Conservation (phyloP, 371 early-diverging fungal genomes). For the Apophysomyces ossiformis region DNA sequence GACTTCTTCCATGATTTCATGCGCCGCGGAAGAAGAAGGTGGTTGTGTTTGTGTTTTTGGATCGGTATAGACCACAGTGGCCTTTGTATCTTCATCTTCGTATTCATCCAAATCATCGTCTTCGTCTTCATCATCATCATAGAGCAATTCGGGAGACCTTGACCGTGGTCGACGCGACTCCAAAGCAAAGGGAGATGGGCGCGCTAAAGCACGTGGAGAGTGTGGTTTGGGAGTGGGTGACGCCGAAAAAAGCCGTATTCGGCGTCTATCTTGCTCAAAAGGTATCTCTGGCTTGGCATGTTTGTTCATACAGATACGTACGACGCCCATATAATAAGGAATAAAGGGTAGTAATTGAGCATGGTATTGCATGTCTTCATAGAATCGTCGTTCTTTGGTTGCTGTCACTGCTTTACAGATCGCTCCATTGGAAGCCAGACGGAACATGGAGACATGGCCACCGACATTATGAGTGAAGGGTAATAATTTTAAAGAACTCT, state of each 20-base stretch:
- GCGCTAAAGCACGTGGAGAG: constrained; percentile 16
- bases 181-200: background rate
- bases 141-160: constrained; percentile 4
- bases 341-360: constrained; percentile 37
- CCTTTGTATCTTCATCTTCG: constrained; percentile 4
- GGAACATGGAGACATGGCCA: constrained; percentile 48
- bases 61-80: constrained; percentile 3
- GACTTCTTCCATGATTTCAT: constrained; percentile 4
- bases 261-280: constrained; percentile 20
- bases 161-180: constrained; percentile 6
- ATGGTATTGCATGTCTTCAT: constrained; percentile 31
- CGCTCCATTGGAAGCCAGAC: constrained; percentile 36
- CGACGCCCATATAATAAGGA: constrained; percentile 39
- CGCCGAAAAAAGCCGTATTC: constrained; percentile 12
- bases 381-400: constrained; percentile 34
- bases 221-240: background rate
- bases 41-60: constrained; percentile 44
- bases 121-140: constrained; percentile 8
- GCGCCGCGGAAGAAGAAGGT: constrained; percentile 12
- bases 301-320: constrained; percentile 26
- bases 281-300: constrained; percentile 10
- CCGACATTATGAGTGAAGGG: constrained; percentile 50
- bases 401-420: constrained; percentile 44
- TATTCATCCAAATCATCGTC: constrained; percentile 9
- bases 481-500: constrained; percentile 28